Conservation (phyloP, 352 stramenopile species). For the Phytopythium vexans region DNA sequence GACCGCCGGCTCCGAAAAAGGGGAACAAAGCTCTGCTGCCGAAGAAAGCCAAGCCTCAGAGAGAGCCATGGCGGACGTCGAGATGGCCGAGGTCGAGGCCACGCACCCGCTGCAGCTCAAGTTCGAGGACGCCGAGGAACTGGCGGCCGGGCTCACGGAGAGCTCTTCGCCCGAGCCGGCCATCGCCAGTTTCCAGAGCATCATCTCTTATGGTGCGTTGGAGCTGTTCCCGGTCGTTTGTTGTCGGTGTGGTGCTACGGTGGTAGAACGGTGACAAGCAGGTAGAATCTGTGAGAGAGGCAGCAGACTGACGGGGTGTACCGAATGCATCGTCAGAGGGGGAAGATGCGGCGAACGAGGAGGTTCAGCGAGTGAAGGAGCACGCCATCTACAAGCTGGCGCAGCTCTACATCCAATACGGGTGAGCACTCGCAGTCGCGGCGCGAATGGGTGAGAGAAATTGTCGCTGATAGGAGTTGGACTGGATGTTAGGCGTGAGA, state of each 20-base stretch:
- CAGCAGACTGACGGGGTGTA: background rate
- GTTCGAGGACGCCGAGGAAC: constrained; percentile 73
- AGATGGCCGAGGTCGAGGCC: constrained; percentile 68
- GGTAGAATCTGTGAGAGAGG: background rate
- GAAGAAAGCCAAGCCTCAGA: constrained; percentile 4
- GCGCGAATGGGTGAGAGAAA: background rate
- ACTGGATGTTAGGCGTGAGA: constrained; percentile 51
- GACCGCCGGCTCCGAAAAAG: background rate
- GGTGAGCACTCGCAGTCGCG: constrained; percentile 22
- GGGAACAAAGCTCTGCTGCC: constrained; percentile 4
- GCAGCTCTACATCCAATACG: constrained; percentile 88
- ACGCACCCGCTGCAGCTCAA: constrained; percentile 69
- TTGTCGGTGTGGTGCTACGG: background rate
- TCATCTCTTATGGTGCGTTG: constrained; percentile 64
- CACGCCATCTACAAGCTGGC: constrained; percentile 95
- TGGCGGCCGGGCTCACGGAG: constrained; percentile 28
- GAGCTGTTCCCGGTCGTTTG: constrained; percentile 3
- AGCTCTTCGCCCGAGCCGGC: constrained; percentile 37
- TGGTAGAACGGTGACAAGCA: background rate
- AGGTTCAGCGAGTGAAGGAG: constrained; percentile 93
- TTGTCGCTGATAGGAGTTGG: background rate
- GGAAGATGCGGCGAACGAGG: constrained; percentile 60
- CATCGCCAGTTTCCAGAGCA: constrained; percentile 63
- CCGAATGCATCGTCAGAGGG: constrained; percentile 22
- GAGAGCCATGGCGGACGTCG: constrained; percentile 41